Evolutionary conservation across 2,329 filamentous ascomycete genomes (phyloP).

Genomic region (Albophoma yamanashiensis): DNA sequence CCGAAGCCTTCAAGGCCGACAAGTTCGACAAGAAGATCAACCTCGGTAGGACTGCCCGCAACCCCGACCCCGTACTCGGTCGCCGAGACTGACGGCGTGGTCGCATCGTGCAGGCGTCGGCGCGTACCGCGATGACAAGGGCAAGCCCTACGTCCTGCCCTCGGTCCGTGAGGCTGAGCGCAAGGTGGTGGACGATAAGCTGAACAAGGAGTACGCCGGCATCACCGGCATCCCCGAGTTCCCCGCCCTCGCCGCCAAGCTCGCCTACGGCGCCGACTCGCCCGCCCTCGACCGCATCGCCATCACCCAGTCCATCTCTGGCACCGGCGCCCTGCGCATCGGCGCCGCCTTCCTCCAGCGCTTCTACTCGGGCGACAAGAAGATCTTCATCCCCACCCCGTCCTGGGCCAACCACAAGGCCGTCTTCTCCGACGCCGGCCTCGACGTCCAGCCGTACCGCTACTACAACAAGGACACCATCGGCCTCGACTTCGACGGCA

Average conservation of each 20-base stretch:
- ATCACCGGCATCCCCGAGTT: constrained; percentile 95
- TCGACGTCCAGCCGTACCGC: constrained; percentile 88
- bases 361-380: constrained; percentile 85
- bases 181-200: constrained; percentile 63
- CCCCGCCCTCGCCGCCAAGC: constrained; percentile 79
- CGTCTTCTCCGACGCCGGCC: constrained; percentile 86
- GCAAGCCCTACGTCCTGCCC: constrained; percentile 95
- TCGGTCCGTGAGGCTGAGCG: constrained; percentile 85
- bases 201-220: constrained; percentile 97
- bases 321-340: constrained; percentile 90
- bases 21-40: constrained; percentile 94
- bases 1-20: constrained; percentile 98
- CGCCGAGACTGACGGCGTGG: constrained; percentile 1
- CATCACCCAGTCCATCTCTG: constrained; percentile 97
- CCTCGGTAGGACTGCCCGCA: constrained; percentile 50
- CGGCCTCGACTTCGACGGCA: constrained; percentile 90
- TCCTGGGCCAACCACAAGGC: constrained; percentile 98
- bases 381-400: constrained; percentile 90
- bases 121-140: constrained; percentile 95
- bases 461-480: constrained; percentile 99
- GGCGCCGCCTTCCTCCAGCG: constrained; percentile 87
- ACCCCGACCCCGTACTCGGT: constrained; percentile 1
- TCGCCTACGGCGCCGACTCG: constrained; percentile 81
- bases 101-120: constrained; percentile 61
- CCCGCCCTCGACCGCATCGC: constrained; percentile 67